Conservation (phyloP, 2,329 filamentous ascomycete genomes). For the Elsinoe batatas region DNA sequence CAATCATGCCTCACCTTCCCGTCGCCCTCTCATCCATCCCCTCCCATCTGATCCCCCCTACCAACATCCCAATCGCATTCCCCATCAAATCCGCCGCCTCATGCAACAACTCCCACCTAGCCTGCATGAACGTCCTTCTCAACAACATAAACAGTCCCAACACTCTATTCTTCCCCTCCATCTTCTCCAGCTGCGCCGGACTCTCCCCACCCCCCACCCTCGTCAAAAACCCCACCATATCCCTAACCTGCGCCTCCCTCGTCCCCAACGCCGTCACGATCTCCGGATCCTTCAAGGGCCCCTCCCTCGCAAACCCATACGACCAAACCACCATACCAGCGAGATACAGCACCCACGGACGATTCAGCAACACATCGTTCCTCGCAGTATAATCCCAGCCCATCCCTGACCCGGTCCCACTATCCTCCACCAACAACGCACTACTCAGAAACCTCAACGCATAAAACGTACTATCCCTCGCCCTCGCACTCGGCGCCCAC, state of each 20-base stretch:
- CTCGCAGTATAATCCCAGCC: conserved; percentile 60
- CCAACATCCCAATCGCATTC: conserved; percentile 63
- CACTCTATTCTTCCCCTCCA: conserved; percentile 71
- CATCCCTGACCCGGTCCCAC: conserved; percentile 22
- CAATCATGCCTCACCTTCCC: conserved; percentile 12
- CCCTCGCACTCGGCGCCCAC: conserved; percentile 83
- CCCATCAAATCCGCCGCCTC: conserved; percentile 72
- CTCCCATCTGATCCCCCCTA: conserved; percentile 17
- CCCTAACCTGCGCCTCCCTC: conserved; percentile 55
- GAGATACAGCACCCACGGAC: conserved; percentile 93
- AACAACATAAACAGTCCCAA: conserved; percentile 73
- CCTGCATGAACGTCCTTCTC: conserved; percentile 68
- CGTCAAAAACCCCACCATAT: conserved; percentile 71
- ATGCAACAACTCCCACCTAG: conserved; percentile 83
- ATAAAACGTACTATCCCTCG: conserved; percentile 85
- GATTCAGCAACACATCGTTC: conserved; percentile 80
- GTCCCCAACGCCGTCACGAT: conserved; percentile 41
- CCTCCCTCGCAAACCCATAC: conserved; percentile 85
- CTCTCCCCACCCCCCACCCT: conserved; percentile 61
- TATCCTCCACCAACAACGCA: conserved; percentile 59
- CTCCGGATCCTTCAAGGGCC: conserved; percentile 47
- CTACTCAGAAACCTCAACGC: conserved; percentile 79
- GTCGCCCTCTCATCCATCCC: conserved; percentile 4
- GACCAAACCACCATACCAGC: conserved; percentile 88
- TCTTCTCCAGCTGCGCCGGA: conserved; percentile 65